Conservation (phyloP, 106 monocot genomes). For the Platanthera guangdongensis region DNA sequence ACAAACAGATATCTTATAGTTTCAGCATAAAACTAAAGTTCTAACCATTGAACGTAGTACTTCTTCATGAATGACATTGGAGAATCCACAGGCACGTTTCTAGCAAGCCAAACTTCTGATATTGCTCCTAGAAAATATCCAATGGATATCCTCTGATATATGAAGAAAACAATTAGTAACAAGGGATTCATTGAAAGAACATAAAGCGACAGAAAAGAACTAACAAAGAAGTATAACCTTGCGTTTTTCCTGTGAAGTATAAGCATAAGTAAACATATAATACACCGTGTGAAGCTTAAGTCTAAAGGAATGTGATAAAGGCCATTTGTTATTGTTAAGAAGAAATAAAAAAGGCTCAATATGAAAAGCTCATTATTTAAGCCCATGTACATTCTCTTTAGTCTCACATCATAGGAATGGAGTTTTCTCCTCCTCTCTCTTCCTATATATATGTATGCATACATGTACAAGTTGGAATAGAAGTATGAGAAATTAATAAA, state of each 20-base stretch:
- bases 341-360: no score
- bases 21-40: slow-evolving; percentile 1
- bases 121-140: slow-evolving; percentile 88
- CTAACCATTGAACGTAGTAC: slow-evolving; percentile 75
- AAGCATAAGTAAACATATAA: neutral
- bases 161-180: slow-evolving; percentile 20
- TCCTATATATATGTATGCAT: no score
- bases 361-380: no score
- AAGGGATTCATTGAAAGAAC: neutral
- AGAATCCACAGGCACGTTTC: slow-evolving; percentile 53
- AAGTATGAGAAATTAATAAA: no score
- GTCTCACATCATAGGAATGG: no score
- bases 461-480: no score
- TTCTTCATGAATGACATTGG: slow-evolving; percentile 55
- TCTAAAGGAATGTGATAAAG: neutral
- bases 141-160: slow-evolving; percentile 77
- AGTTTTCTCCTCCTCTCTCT: no score
- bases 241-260: neutral
- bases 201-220: neutral
- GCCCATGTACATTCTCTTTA: no score
- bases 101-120: slow-evolving; percentile 80
- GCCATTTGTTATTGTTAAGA: no score
- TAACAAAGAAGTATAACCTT: neutral
- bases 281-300: neutral
- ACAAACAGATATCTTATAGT: neutral